These are phyloP conservation scores for Volutella citrinella DNA, from an alignment of 2,329 filamentous ascomycete genomes.

Conservation along the genomic window DNA sequence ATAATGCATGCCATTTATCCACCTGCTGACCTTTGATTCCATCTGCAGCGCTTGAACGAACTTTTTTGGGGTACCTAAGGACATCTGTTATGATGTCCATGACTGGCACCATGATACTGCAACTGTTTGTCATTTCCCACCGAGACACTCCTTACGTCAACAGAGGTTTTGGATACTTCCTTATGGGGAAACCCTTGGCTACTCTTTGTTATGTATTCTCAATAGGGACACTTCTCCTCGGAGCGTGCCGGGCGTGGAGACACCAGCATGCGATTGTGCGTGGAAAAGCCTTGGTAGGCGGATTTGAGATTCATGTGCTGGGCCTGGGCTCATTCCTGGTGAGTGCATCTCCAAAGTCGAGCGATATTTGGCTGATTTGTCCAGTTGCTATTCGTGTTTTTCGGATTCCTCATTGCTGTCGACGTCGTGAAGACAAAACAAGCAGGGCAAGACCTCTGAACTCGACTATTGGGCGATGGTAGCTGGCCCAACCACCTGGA, in stretches of 20 bases:
- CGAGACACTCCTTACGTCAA: no score
- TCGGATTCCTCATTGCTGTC: constrained; percentile 20
- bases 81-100: constrained; percentile 69
- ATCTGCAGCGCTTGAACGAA: constrained; percentile 67
- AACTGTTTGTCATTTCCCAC: constrained; percentile 58
- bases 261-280: constrained; percentile 27
- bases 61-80: constrained; percentile 70
- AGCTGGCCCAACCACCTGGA: no score
- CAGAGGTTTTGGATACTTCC: constrained; percentile 57
- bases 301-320: constrained; percentile 26
- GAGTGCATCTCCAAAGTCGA: constrained; percentile 1
- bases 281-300: constrained; percentile 30
- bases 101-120: constrained; percentile 61
- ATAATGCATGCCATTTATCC: no score
- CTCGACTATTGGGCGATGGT: no score
- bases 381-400: constrained; percentile 21
- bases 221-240: constrained; percentile 32
- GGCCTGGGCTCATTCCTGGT: constrained; percentile 18
- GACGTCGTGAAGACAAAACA: constrained; percentile 13
- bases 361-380: no score
- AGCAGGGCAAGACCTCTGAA: no score
- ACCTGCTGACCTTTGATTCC: no score
- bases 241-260: constrained; percentile 29
- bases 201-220: constrained; percentile 39
- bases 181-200: constrained; percentile 58